A percentile compares a stretch with the other conserved stretches of the same genome.
phyloP scores from a whole-genome alignment of 345 rosid species.

The Gossypium australe region DNA sequence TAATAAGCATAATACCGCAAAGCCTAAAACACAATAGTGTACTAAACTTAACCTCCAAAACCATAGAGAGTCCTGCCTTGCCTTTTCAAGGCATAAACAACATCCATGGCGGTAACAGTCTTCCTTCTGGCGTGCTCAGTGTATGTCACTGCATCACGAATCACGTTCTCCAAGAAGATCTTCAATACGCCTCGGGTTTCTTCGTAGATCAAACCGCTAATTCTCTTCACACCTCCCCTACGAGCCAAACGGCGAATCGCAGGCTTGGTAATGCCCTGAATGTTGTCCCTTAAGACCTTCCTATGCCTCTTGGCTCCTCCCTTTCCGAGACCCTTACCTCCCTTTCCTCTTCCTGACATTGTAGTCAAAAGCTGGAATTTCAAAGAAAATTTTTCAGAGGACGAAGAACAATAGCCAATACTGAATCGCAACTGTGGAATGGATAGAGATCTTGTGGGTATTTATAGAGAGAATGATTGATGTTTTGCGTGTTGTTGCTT shows the following conservation, averaged over 20 bases:
- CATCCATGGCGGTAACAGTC: conserved; percentile 21
- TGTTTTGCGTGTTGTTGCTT: no score
- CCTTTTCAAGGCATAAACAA: conserved; percentile 17
- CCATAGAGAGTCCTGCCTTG: conserved; percentile 20
- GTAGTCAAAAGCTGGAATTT: no score
- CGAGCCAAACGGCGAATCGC: conserved; percentile 18
- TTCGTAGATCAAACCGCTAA: conserved; percentile 15
- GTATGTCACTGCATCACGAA: conserved; percentile 17
- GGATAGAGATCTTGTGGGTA: no score
- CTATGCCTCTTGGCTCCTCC: conserved; percentile 20
- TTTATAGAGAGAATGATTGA: no score
- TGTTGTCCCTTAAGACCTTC: conserved; percentile 11
- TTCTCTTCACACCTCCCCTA: conserved; percentile 12
- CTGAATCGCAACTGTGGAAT: no score
- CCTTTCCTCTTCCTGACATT: conserved; percentile 13
- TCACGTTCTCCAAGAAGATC: conserved; percentile 18
- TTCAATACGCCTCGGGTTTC: conserved; percentile 15
- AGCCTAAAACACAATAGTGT: no score
- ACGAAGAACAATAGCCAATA: no score
- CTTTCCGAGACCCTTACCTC: conserved; percentile 14
- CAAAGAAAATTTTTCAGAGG: no score
- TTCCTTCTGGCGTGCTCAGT: conserved; percentile 17
- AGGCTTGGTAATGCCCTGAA: conserved; percentile 11
- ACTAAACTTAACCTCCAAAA: conserved; percentile 7
- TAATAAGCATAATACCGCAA: no score